Percentiles rank a stretch among this genome's conserved stretches.
These are phyloP conservation scores for Cyberlindnera xishuangbannaensis DNA, from an alignment of 805 yeast species.

Conservation along the genomic window DNA sequence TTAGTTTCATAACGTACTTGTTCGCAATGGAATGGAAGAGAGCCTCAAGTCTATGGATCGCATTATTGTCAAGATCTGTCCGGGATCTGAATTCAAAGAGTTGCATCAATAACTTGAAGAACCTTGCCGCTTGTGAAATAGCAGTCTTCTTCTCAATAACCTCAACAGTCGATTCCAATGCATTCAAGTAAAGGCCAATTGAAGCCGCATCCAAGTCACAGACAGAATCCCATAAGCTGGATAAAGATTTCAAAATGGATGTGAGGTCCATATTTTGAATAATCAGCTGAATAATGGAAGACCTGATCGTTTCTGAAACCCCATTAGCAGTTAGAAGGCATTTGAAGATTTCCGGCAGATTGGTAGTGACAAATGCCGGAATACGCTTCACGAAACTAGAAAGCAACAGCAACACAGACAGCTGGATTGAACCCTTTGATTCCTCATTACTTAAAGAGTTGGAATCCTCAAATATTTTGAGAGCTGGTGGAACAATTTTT, in stretches of 20 bases:
- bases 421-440: slow-evolving; percentile 43
- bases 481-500: slow-evolving; percentile 70
- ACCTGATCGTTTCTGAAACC: slow-evolving; percentile 56
- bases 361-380: slow-evolving; percentile 77
- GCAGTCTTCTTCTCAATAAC: slow-evolving; percentile 69
- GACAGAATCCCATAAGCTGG: slow-evolving; percentile 54
- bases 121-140: slow-evolving; percentile 57
- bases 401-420: slow-evolving; percentile 64
- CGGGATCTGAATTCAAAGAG: slow-evolving; percentile 66
- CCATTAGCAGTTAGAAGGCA: slow-evolving; percentile 51
- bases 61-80: slow-evolving; percentile 58
- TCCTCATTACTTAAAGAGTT: slow-evolving; percentile 19
- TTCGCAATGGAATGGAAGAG: slow-evolving; percentile 70
- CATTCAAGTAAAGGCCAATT: slow-evolving; percentile 64
- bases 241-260: slow-evolving; percentile 54
- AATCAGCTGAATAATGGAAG: slow-evolving; percentile 53
- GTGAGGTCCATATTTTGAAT: slow-evolving; percentile 64
- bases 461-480: slow-evolving; percentile 47
- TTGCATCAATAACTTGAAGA: slow-evolving; percentile 62
- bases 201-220: slow-evolving; percentile 36
- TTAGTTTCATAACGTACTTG: slow-evolving; percentile 78
- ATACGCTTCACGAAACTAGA: slow-evolving; percentile 74
- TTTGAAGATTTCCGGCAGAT: slow-evolving; percentile 54
- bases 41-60: slow-evolving; percentile 76
- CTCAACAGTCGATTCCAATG: slow-evolving; percentile 62